Evolutionary conservation across 1,284 basidiomycete species (phyloP), one percentile per base, ranked within the genome.

Genomic region (Microbotryomycetes sp.): DNA sequence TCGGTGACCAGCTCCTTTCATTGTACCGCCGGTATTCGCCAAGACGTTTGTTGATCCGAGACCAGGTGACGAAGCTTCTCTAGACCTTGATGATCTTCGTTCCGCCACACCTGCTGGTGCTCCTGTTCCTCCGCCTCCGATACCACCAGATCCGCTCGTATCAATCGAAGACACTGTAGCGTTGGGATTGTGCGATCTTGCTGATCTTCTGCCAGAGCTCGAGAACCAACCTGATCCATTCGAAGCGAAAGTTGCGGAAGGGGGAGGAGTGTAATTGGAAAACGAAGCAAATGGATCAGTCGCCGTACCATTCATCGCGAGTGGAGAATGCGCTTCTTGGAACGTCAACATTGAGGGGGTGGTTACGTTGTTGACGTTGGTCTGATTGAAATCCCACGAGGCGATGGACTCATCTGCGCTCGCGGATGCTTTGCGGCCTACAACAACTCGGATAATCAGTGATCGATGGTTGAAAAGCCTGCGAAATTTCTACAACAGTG

Each of bases 381-480:
- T 66, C 29, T 55, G 31, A 29, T 54, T 60, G 53, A 69, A 69
- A 47, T 69, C 59, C 67, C 67, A 69, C 6, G 49, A 54, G 1
- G 51, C 51, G 29, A 63, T 55, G n/a, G 66, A 54, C 51, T 63
- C 57, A 15, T 42, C 47, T 6, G 22, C 22, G 2, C 15, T 19
- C 2, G 12, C 26, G 0, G 63, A 63, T 0, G 36, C 14, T 25
- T 63, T 63, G n/a, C 64, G 61, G 3, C 61, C 64, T 63, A 52
- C 3, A 6, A 12, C 29, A 15, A 23, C 22, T 15, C 19, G 48
- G 45, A 3, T 0, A n/a, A 22, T 12, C 25, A 3, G 1, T 6
- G 22, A 3, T 25, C 22, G 30, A 9, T 15, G 19, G 19, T 25
- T 49, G 4, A 22, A 30, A 22, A 22, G 2, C 25, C 16, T 2